These are phyloP conservation scores for Yarrowia porcina DNA, from an alignment of 805 yeast species.

Conservation along the genomic window DNA sequence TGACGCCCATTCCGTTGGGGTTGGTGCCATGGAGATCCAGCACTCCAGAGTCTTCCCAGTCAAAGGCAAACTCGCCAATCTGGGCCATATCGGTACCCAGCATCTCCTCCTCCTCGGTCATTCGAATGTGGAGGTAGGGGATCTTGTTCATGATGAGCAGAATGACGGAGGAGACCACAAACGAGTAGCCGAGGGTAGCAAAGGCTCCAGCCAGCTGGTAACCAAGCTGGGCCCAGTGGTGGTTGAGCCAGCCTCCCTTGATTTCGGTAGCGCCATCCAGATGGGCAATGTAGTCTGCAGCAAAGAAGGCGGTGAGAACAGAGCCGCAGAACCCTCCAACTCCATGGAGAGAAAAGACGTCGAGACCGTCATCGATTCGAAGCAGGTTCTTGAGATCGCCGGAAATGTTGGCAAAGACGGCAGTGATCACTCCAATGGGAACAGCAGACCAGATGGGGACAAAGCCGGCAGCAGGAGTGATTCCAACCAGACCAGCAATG, in stretches of 20 bases:
- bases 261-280: slow-evolving; percentile 66
- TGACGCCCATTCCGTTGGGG: slow-evolving; percentile 9
- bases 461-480: slow-evolving; percentile 95
- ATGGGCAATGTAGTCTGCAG: slow-evolving; percentile 88
- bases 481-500: slow-evolving; percentile 89
- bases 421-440: slow-evolving; percentile 77
- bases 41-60: slow-evolving; percentile 29
- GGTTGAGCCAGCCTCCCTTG: slow-evolving; percentile 91
- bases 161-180: slow-evolving; percentile 68
- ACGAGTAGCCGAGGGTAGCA: slow-evolving; percentile 76
- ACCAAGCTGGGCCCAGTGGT: slow-evolving; percentile 84
- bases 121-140: slow-evolving; percentile 80
- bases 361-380: slow-evolving; percentile 91
- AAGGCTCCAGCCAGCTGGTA: slow-evolving; percentile 85
- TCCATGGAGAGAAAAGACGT: slow-evolving; percentile 90
- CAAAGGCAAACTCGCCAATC: slow-evolving; percentile 81
- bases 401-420: slow-evolving; percentile 76
- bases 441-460: slow-evolving; percentile 90
- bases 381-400: slow-evolving; percentile 71
- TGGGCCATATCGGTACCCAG: slow-evolving; percentile 85
- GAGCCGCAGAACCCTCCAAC: slow-evolving; percentile 89
- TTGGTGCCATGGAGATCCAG: slow-evolving; percentile 4
- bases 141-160: slow-evolving; percentile 69
- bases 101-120: slow-evolving; percentile 86
- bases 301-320: slow-evolving; percentile 83